A percentile compares a stretch with the other conserved stretches of the same genome.
Evolutionary conservation across 768 basidiomycete genomes (phyloP).

Genomic region (Lepiota brunneoincarnata): DNA sequence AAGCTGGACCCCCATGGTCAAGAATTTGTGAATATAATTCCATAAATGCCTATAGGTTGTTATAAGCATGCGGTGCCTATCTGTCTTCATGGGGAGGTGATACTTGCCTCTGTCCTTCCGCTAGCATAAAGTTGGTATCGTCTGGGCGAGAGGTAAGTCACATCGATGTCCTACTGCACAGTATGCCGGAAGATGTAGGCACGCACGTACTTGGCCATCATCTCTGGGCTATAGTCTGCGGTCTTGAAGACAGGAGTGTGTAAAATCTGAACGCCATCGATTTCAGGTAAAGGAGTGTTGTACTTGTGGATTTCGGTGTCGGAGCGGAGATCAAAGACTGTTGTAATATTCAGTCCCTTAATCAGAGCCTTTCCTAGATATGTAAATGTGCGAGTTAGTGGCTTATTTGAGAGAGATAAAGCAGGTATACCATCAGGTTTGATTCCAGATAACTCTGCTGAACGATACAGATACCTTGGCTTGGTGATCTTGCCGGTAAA

Average conservation of each 20-base stretch:
- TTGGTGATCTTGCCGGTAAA: constrained; percentile 51
- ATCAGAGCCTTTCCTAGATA: constrained; percentile 55
- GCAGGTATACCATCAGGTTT: constrained; percentile 58
- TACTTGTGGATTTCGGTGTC: constrained; percentile 79
- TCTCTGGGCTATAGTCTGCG: constrained; percentile 82
- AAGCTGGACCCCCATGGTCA: constrained; percentile 66
- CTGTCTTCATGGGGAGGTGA: neutral
- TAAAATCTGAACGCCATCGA: constrained; percentile 60
- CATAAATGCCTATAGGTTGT: constrained; percentile 62
- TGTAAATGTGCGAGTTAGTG: neutral
- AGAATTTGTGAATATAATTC: constrained; percentile 79
- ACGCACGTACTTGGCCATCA: constrained; percentile 78
- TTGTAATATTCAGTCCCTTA: constrained; percentile 58
- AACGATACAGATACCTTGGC: constrained; percentile 58
- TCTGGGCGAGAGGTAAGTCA: constrained; percentile 33
- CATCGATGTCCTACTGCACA: constrained; percentile 16
- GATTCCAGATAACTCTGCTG: constrained; percentile 70
- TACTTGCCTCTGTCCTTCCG: constrained; percentile 69
- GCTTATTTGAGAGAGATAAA: neutral
- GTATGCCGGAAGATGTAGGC: constrained; percentile 17
- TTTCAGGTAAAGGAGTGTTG: constrained; percentile 56
- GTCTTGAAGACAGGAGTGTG: constrained; percentile 65
- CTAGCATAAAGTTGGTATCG: constrained; percentile 75
- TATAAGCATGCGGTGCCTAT: neutral
- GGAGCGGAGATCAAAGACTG: constrained; percentile 76